phyloP scores from a whole-genome alignment of 1,139 yeast species.

The Ogataea hybrid region DNA sequence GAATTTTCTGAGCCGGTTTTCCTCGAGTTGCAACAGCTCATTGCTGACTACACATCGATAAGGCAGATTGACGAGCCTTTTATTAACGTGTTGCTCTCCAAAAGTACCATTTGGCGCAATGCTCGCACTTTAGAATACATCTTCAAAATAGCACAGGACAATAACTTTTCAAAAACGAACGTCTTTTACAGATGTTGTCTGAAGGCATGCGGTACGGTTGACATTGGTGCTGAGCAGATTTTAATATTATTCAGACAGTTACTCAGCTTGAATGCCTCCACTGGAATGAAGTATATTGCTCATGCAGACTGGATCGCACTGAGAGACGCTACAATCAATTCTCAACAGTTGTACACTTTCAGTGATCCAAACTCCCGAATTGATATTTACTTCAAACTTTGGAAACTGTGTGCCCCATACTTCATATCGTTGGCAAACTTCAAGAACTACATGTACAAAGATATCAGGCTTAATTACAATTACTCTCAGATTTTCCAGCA shows the following conservation, averaged over 20 bases:
- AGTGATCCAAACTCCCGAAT: conserved; percentile 41
- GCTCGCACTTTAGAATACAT: conserved; percentile 63
- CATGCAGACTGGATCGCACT: conserved; percentile 89
- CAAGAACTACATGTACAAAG: conserved; percentile 40
- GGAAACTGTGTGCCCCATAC: conserved; percentile 48
- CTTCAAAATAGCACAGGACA: conserved; percentile 57
- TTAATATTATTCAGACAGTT: conserved; percentile 61
- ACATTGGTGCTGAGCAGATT: conserved; percentile 54
- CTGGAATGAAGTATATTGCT: conserved; percentile 61
- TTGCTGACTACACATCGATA: conserved; percentile 53
- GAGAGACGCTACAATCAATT: conserved; percentile 69
- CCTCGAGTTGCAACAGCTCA: conserved; percentile 53
- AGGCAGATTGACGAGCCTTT: conserved; percentile 71
- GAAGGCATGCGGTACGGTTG: conserved; percentile 70
- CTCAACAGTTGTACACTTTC: conserved; percentile 33
- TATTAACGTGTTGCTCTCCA: conserved; percentile 72
- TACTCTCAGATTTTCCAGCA: conserved; percentile 38
- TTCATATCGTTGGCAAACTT: conserved; percentile 46
- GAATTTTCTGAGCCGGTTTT: conserved; percentile 56
- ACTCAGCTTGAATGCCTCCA: conserved; percentile 49
- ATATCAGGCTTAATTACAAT: conserved; percentile 39
- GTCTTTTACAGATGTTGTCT: conserved; percentile 76
- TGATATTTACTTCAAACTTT: conserved; percentile 55
- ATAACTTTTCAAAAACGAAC: conserved; percentile 58
- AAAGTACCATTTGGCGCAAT: conserved; percentile 68